Conservation (phyloP, 2,329 filamentous ascomycete species). For the Aspergillus niger region DNA sequence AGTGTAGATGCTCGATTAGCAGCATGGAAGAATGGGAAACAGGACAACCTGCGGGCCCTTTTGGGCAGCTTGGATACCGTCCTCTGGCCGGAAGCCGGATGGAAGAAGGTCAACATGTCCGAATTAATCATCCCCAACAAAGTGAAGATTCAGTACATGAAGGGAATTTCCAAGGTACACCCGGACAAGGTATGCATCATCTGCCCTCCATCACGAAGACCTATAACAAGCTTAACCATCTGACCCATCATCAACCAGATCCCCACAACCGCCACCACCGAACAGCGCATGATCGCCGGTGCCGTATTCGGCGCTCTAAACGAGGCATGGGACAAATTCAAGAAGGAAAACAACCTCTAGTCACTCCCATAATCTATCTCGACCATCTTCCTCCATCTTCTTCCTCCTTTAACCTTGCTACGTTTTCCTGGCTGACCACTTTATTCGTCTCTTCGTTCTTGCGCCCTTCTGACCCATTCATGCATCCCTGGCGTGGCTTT, state of each 20-base stretch:
- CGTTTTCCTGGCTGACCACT: neutral
- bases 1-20: conserved; percentile 77
- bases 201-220: neutral
- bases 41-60: conserved; percentile 86
- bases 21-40: conserved; percentile 85
- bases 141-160: conserved; percentile 98
- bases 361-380: neutral
- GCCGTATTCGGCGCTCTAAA: conserved; percentile 67
- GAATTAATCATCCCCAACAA: conserved; percentile 90
- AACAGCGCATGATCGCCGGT: conserved; percentile 67
- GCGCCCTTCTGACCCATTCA: neutral
- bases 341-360: conserved; percentile 61
- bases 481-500: too few relatives aligned
- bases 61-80: conserved; percentile 84
- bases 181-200: conserved; percentile 82
- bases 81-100: conserved; percentile 87
- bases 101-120: conserved; percentile 95
- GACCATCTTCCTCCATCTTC: neutral
- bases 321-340: conserved; percentile 70
- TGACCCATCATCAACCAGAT: conserved; percentile 50
- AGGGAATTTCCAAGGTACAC: conserved; percentile 97
- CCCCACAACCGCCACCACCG: conserved; percentile 63
- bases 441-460: neutral
- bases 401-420: conserved; percentile 2
- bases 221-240: too few relatives aligned